Conservation (phyloP, 2,329 filamentous ascomycete species). For the Colletotrichum nymphaeae region DNA sequence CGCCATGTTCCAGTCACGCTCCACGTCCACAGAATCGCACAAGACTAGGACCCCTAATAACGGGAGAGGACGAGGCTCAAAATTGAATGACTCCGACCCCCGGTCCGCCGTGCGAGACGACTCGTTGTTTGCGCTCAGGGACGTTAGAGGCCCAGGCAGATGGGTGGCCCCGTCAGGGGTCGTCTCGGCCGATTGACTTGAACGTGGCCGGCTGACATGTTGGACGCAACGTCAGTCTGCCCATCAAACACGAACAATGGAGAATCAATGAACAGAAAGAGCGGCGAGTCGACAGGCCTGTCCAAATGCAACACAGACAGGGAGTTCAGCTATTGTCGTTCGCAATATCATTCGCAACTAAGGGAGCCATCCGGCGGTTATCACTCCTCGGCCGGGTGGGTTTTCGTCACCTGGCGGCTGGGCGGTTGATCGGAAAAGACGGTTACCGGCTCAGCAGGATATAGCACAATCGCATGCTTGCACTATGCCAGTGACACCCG, state of each 20-base stretch:
- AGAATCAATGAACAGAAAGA: background rate
- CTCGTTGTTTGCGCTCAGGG: conserved; percentile 8
- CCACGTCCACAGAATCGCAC: background rate
- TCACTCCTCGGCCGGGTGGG: background rate
- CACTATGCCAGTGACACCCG: background rate
- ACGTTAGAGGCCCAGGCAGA: background rate
- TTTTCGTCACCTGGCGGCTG: background rate
- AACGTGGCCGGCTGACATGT: background rate
- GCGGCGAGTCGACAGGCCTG: background rate
- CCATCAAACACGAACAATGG: conserved; percentile 7
- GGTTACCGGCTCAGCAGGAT: conserved; percentile 1
- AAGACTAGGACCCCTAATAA: conserved; percentile 3
- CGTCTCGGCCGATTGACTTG: conserved; percentile 27
- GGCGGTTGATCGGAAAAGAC: background rate
- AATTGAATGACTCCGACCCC: background rate
- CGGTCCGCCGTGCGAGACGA: background rate
- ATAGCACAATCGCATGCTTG: background rate
- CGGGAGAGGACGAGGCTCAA: conserved; percentile 14
- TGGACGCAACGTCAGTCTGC: conserved; percentile 10
- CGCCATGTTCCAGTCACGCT: background rate
- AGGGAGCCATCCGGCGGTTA: conserved; percentile 1
- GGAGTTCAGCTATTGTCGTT: background rate
- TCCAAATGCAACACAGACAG: background rate
- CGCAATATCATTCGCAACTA: conserved; percentile 14
- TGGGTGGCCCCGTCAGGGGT: conserved; percentile 4